Base-by-base conservation (phyloP, 2,329 filamentous ascomycete genomes). In the Calonectria crousiana region DNA sequence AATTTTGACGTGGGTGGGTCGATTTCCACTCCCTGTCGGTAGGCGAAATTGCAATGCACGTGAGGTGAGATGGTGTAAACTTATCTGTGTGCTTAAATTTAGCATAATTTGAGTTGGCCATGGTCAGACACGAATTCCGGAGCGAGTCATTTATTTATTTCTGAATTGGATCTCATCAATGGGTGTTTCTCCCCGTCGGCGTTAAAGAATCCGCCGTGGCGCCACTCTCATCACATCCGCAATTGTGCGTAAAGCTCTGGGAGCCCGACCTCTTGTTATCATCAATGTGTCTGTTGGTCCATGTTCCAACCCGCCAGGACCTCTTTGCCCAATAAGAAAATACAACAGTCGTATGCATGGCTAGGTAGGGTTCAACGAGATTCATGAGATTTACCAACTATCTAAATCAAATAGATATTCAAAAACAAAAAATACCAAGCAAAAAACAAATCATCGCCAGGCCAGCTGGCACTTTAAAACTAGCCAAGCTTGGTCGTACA, bases 1-100 rank as follows among this genome's bases (percentile, higher is more conserved):
- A 62, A 62, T 62, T 62, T 62, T 62, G 56, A 41, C 56, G 23
- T 41, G 34, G 23, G 56, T 62, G 56, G 56, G 34, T 38, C 32
- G 6, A 62, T n/a, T 28, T 6, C 26, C 23, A 16, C 38, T 62
- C 56, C 23, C 18, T 26, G 36, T 62, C 9, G 20, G 6, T 60
- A 26, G 34, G 56, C n/a, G 20, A 62, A 41, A 41, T 56, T 62
- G 34, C 36, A 26, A 23, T 20, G 34, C 53, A 58, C 53, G 53
- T 58, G 53, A 58, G 53, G 14, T 38, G 10, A 32, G 53, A 58
- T 34, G 30, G 28, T 34, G 28, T 5, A 56, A 20, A 14, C 28
- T 34, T 34, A 34, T 47, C 44, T 47, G 8, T 4, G 38, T 20
- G 41, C 41, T 44, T n/a, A n/a, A n/a, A n/a, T n/a, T n/a, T 44